Percentiles rank a stretch among this genome's conserved stretches.
Evolutionary conservation across 164 flowering plant species (phyloP).

Genomic region (Warburgia ugandensis): DNA sequence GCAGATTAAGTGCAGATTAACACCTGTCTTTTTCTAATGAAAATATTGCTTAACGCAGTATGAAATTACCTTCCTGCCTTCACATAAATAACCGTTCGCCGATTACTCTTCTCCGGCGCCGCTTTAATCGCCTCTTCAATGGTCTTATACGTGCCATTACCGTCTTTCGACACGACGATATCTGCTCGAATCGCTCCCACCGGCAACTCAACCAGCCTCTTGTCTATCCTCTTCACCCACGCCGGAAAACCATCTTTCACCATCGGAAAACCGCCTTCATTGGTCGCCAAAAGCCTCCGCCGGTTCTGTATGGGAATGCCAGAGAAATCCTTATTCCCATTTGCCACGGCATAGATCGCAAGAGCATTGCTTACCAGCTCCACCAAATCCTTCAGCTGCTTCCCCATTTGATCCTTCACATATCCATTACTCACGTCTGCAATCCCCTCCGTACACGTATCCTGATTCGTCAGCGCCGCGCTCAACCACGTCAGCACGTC

Average conservation of each 20-base stretch:
- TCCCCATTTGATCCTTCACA: constrained; percentile 47
- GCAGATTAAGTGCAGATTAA: background rate
- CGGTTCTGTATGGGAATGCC: constrained; percentile 73
- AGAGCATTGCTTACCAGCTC: constrained; percentile 62
- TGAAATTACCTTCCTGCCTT: constrained; percentile 77
- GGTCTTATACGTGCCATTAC: constrained; percentile 59
- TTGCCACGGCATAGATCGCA: constrained; percentile 41
- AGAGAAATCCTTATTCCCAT: constrained; percentile 32
- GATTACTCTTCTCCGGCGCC: constrained; percentile 61
- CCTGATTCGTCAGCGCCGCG: constrained; percentile 86
- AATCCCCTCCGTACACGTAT: constrained; percentile 83
- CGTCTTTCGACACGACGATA: constrained; percentile 61
- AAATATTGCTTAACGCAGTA: too few species aligned
- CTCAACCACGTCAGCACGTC: constrained; percentile 95
- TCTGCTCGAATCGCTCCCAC: constrained; percentile 52
- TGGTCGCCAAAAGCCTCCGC: constrained; percentile 26
- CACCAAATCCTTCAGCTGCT: constrained; percentile 30
- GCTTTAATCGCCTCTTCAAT: constrained; percentile 72
- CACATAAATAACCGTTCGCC: constrained; percentile 64
- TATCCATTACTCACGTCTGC: constrained; percentile 30
- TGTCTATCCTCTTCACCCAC: constrained; percentile 54
- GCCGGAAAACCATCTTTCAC: constrained; percentile 39
- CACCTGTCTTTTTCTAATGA: background rate
- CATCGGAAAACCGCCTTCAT: constrained; percentile 2
- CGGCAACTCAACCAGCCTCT: constrained; percentile 43